Evolutionary conservation across 805 yeast species (phyloP).

Genomic region (Komagataella pastoris): DNA sequence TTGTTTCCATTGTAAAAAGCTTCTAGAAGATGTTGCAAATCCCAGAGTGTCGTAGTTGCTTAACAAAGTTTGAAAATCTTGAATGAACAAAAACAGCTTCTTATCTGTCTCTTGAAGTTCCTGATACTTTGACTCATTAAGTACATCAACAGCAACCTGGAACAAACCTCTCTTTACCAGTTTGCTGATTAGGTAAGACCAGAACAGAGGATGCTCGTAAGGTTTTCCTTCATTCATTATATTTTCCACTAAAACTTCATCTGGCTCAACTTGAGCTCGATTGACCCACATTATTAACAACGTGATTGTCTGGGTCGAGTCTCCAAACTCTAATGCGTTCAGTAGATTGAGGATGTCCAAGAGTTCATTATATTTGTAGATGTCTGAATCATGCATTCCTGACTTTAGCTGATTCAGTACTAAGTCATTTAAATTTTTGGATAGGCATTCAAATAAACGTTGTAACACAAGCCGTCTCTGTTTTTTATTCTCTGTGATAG

Average conservation of each 20-base stretch:
- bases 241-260: slow-evolving; percentile 30
- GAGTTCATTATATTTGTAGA: neutral
- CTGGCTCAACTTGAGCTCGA: slow-evolving; percentile 56
- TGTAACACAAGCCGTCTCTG: slow-evolving; percentile 23
- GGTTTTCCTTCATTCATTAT: slow-evolving; percentile 23
- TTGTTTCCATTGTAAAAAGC: slow-evolving; percentile 36
- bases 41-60: slow-evolving; percentile 21
- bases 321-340: slow-evolving; percentile 34
- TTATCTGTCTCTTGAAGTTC: slow-evolving; percentile 16
- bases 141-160: slow-evolving; percentile 35
- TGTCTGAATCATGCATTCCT: neutral
- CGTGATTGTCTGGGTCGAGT: slow-evolving; percentile 26
- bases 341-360: slow-evolving; percentile 40
- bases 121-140: slow-evolving; percentile 28
- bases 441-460: neutral
- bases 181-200: slow-evolving; percentile 46
- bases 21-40: slow-evolving; percentile 22
- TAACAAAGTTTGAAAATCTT: slow-evolving; percentile 26
- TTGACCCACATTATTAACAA: slow-evolving; percentile 51
- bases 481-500: slow-evolving; percentile 19
- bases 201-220: slow-evolving; percentile 37
- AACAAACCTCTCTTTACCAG: slow-evolving; percentile 50
- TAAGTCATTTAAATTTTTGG: neutral
- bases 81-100: slow-evolving; percentile 22
- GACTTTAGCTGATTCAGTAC: neutral